Conservation (phyloP, 2,329 filamentous ascomycete species). For the Truncatella angustata region DNA sequence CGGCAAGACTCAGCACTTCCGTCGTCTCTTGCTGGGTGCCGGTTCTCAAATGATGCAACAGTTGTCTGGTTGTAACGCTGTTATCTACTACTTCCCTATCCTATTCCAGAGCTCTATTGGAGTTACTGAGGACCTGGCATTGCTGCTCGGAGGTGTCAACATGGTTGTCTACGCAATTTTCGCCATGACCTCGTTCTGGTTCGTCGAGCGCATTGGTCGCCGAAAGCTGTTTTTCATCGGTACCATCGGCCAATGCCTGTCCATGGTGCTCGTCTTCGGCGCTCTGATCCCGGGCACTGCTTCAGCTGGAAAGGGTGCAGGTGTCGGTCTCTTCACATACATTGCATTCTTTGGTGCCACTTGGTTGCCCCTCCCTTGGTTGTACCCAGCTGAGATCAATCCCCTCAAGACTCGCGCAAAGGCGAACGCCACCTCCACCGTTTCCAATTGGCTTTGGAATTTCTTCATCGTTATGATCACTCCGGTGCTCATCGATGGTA, state of each 20-base stretch:
- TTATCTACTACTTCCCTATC: constrained; percentile 62
- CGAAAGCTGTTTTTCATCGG: constrained; percentile 45
- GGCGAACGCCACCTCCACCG: constrained; percentile 55
- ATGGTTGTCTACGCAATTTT: constrained; percentile 61
- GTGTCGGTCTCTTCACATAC: constrained; percentile 67
- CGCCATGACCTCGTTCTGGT: constrained; percentile 54
- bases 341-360: constrained; percentile 68
- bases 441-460: constrained; percentile 53
- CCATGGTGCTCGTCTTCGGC: constrained; percentile 61
- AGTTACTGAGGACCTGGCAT: constrained; percentile 41
- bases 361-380: constrained; percentile 63
- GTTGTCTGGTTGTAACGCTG: constrained; percentile 55
- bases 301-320: constrained; percentile 63
- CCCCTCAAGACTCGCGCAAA: constrained; percentile 45
- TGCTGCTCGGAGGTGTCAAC: constrained; percentile 54
- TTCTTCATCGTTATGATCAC: constrained; percentile 59
- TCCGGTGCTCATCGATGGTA: constrained; percentile 60
- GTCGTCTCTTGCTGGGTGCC: constrained; percentile 59
- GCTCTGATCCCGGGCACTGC: constrained; percentile 64
- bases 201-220: constrained; percentile 45
- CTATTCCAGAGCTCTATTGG: constrained; percentile 48
- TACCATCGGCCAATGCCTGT: constrained; percentile 46
- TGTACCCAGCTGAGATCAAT: constrained; percentile 55
- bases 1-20: constrained; percentile 63
- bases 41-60: constrained; percentile 63